Conservation (phyloP, 306 rosid species). For the Ziziphus jujuba region DNA sequence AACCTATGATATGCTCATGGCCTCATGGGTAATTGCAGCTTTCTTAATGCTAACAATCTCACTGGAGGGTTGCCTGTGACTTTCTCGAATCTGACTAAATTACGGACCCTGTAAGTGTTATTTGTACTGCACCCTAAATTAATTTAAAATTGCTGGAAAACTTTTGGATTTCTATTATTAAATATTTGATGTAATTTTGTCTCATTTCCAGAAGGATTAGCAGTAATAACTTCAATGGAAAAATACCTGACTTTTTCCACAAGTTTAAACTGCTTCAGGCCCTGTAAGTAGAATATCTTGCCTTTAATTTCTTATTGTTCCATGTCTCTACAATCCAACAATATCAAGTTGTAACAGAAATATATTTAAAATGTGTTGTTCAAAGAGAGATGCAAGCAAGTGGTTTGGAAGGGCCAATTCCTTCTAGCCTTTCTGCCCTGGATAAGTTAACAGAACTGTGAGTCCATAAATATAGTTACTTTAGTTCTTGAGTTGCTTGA, state of each 20-base stretch:
- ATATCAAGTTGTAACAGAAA: background rate
- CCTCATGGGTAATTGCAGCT: slow-evolving; percentile 17
- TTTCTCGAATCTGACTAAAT: slow-evolving; percentile 16
- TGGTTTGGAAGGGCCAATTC: slow-evolving; percentile 39
- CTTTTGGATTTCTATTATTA: background rate
- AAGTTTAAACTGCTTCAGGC: slow-evolving; percentile 4
- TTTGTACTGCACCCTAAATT: background rate
- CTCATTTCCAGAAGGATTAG: slow-evolving; percentile 20
- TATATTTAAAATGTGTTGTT: background rate
- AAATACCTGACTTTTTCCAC: slow-evolving; percentile 19
- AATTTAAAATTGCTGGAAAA: background rate
- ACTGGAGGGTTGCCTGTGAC: slow-evolving; percentile 23
- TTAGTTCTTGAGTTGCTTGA: background rate
- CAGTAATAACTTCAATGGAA: slow-evolving; percentile 39
- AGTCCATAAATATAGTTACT: slow-evolving; percentile 4
- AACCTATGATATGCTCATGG: too few relatives aligned
- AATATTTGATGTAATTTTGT: background rate
- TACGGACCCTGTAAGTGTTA: slow-evolving; percentile 19
- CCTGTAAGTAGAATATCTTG: slow-evolving; percentile 16
- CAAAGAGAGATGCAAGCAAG: slow-evolving; percentile 31
- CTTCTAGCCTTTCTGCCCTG: slow-evolving; percentile 21
- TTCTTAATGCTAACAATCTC: slow-evolving; percentile 33
- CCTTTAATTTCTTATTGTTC: background rate
- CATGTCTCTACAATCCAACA: background rate
- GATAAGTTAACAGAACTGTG: slow-evolving; percentile 21